Evolutionary conservation across 257 asterid species (phyloP), one percentile per base, ranked within the genome.

Genomic region (Rehmannia glutinosa): DNA sequence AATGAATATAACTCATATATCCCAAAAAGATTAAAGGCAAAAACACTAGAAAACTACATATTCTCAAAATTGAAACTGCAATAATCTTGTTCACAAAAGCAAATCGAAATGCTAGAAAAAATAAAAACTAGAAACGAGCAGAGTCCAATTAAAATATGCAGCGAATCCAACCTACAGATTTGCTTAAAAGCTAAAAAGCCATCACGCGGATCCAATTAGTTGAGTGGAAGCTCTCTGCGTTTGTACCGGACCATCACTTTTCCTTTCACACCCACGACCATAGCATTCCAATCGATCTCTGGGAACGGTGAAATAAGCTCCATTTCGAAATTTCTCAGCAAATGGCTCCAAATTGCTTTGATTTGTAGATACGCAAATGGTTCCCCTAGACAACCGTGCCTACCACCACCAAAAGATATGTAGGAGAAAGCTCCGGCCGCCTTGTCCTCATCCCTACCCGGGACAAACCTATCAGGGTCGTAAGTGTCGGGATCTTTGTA

Each of bases 311-410:
- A 83, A 11, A 83, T 36, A 2, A 83, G 88, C 77, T 83, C 88
- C 83, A 83, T 56, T 56, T 83, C 98, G 57, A 89, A 92, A 70
- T 92, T 92, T 52, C 97, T 84, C 19, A 92, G 81, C 87, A 92
- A 62, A 76, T 92, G 98, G 81, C 97, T 89, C 97, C 98, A 92
- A 65, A 92, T 89, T 5, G 98, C 95, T 71, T 87, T 92, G 66
- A 92, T 92, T 72, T 92, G 98, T 59, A 92, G 77, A 79, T 92
- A 92, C 0, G 98, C 98, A 69, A 92, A 92, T 4, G 98, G 97
- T 82, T 92, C 98, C 4, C 98, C 98, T 2, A 92, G 75, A 70
- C 97, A 92, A 2, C 97, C 98, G 5, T 92, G 98, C 81, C 97
- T 84, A 38, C 98, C 98, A 2, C 98, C 97, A 6, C 98, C 98